A percentile compares a stretch with the other conserved stretches of the same genome.
These are phyloP conservation scores for Senecio squalidus DNA, from an alignment of 140 eudicot species.

Conservation along the genomic window DNA sequence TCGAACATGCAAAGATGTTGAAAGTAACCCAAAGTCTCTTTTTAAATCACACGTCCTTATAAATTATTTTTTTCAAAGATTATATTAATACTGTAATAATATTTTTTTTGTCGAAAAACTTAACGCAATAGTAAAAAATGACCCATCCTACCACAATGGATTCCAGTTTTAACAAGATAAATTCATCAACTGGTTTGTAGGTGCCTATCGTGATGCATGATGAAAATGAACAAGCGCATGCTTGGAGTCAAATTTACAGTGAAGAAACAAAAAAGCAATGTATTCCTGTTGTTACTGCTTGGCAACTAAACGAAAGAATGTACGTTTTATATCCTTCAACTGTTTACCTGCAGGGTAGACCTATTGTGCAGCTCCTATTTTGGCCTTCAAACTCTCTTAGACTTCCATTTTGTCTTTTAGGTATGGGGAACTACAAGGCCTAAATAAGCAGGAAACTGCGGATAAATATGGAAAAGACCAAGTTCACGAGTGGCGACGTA, in stretches of 20 bases:
- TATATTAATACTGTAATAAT: no score
- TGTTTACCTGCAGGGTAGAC: neutral
- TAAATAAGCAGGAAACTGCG: conserved; percentile 96
- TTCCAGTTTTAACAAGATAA: neutral
- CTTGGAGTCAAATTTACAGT: conserved; percentile 90
- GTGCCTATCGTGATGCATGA: conserved; percentile 85
- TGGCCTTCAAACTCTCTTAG: conserved; percentile 2
- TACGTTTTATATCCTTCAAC: conserved; percentile 14
- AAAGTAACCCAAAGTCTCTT: no score
- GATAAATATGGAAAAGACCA: conserved; percentile 89
- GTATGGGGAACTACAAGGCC: conserved; percentile 97
- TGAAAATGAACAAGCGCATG: conserved; percentile 81
- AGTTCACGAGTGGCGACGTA: conserved; percentile 97
- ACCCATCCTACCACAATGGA: no score
- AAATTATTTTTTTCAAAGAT: no score
- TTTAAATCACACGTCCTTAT: no score
- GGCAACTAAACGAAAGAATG: conserved; percentile 99
- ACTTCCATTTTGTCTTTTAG: conserved; percentile 16
- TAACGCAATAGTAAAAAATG: no score
- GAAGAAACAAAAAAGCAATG: conserved; percentile 85
- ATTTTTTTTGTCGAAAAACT: no score
- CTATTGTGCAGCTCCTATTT: neutral
- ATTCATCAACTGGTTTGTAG: conserved; percentile 29
- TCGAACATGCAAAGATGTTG: no score
- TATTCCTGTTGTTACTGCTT: conserved; percentile 91